phyloP scores from a whole-genome alignment of 2,329 filamentous ascomycete genomes.

The Didymella arachidicola region DNA sequence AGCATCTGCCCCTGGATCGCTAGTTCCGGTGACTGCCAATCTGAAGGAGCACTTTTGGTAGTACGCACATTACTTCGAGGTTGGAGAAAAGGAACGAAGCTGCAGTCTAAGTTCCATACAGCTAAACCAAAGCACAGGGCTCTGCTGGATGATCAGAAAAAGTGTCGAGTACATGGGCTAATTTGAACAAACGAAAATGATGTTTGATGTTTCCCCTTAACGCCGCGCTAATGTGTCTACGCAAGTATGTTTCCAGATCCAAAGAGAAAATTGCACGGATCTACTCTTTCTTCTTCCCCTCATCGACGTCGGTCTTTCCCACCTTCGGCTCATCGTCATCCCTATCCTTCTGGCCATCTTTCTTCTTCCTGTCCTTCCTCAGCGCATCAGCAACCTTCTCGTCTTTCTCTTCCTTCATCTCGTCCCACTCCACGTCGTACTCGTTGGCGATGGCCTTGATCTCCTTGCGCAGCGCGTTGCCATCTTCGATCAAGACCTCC shows the following conservation, averaged over 20 bases:
- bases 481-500: slow-evolving; percentile 81
- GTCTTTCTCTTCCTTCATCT: slow-evolving; percentile 74
- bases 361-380: slow-evolving; percentile 56
- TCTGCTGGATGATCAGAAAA: too few relatives aligned
- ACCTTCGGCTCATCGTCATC: slow-evolving; percentile 31
- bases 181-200: slow-evolving; percentile 3
- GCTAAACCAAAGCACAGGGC: too few relatives aligned
- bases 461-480: slow-evolving; percentile 77
- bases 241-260: neutral
- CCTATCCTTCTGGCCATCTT: slow-evolving; percentile 49
- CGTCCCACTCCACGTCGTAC: slow-evolving; percentile 91
- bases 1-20: too few relatives aligned
- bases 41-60: too few relatives aligned
- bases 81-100: too few relatives aligned
- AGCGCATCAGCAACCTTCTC: slow-evolving; percentile 64
- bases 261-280: neutral
- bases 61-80: too few relatives aligned
- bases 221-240: slow-evolving; percentile 18
- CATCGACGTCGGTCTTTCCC: slow-evolving; percentile 15
- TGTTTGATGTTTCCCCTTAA: slow-evolving; percentile 8
- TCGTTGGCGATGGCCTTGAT: slow-evolving; percentile 82
- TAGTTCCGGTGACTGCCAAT: too few relatives aligned
- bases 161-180: too few relatives aligned
- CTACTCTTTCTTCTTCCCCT: slow-evolving; percentile 1
- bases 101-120: too few relatives aligned